Base-by-base conservation (phyloP, 1,284 basidiomycete genomes). In the Flammula alnicola region DNA sequence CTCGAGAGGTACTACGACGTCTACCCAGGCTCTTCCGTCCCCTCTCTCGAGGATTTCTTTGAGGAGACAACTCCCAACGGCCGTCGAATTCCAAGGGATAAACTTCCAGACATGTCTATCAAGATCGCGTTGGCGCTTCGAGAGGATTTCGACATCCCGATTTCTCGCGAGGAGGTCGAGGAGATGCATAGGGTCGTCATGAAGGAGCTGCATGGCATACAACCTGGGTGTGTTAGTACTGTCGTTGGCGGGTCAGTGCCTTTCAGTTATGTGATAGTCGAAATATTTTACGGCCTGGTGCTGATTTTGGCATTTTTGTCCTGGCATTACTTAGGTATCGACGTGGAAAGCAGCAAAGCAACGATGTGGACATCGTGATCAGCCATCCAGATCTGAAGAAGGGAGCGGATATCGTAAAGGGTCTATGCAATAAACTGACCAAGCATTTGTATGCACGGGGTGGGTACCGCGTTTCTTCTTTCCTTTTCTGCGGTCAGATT, bases 241-340 rank as follows among this genome's bases (percentile, higher is more conserved):
- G 79, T 93, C 30, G 86, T 80, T 20, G 90, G 90, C 59, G 85
- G 90, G 87, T 86, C n/a, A n/a, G n/a, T n/a, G n/a, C n/a, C n/a
- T n/a, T n/a, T n/a, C n/a, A n/a, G n/a, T n/a, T n/a, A n/a, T n/a
- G n/a, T n/a, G n/a, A n/a, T 49, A 52, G 80, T 64, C 30, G 30
- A 9, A 11, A 2, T 29, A 5, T 30, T 29, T 9, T 5, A 14
- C n/a, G n/a, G n/a, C n/a, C n/a, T 26, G n/a, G 12, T 3, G 22
- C 5, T 27, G 6, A n/a, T 14, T 26, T 11, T 22, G 14, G 19
- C 23, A 17, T 49, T 42, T 23, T 22, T 14, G 27, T 37, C n/a
- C 17, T 14, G 9, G 3, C 11, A 2, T 5, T 45, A 36, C 19
- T n/a, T n/a, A 91, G 91, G 3, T 89, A 91, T 65, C 78, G 91